A percentile compares a stretch with the other conserved stretches of the same genome.
Evolutionary conservation across 345 rosid species (phyloP).

Genomic region (Salix udensis): DNA sequence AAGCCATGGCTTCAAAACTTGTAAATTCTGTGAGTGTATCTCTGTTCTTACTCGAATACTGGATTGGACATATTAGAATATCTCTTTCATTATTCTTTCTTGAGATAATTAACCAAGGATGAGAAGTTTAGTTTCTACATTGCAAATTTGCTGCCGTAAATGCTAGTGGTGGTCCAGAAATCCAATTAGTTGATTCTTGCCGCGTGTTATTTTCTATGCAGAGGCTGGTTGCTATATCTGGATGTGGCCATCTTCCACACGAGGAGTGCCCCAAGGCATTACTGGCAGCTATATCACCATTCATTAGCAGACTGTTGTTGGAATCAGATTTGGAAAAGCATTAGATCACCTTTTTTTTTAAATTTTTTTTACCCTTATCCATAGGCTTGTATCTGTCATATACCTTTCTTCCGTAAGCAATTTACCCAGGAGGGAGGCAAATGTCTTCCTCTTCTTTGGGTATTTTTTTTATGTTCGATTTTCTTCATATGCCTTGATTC

Average conservation of each 20-base stretch:
- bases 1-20: conserved; percentile 79
- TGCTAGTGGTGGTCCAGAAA: not conserved
- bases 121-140: not conserved
- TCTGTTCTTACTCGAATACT: not conserved
- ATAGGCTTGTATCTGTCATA: conserved; percentile 26
- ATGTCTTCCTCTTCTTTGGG: conserved; percentile 31
- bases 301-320: conserved; percentile 59
- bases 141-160: not conserved
- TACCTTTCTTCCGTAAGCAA: conserved; percentile 3
- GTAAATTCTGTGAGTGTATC: conserved; percentile 77
- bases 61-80: not conserved
- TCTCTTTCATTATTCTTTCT: not conserved
- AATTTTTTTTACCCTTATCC: conserved; percentile 6
- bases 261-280: conserved; percentile 95
- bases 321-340: conserved; percentile 44
- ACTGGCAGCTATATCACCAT: conserved; percentile 79
- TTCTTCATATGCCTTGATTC: conserved; percentile 17
- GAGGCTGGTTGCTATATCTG: conserved; percentile 93
- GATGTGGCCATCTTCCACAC: conserved; percentile 97
- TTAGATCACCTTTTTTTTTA: conserved; percentile 31
- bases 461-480: conserved; percentile 34
- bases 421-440: conserved; percentile 26
- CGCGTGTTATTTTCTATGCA: conserved; percentile 30
- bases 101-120: not conserved
- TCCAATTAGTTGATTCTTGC: not conserved